Evolutionary conservation across 305 asterid genomes (phyloP).

Genomic region (Fraxinus baroniana): DNA sequence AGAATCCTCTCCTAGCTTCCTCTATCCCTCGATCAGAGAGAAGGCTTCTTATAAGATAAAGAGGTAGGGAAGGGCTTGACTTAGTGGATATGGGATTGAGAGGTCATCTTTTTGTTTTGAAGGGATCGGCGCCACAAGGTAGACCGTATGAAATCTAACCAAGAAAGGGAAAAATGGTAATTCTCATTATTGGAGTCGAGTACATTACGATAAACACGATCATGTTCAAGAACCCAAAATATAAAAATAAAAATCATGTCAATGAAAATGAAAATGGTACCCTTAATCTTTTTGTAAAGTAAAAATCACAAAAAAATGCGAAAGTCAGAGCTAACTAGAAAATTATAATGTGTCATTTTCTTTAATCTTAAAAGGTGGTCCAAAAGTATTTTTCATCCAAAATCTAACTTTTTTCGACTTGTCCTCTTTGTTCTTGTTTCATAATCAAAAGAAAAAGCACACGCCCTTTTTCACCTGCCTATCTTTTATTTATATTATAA

Average conservation of each 20-base stretch:
- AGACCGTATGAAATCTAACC: too few species aligned
- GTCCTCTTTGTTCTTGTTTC: not conserved
- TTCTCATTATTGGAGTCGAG: not conserved
- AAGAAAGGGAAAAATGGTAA: too few species aligned
- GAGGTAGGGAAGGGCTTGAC: not conserved
- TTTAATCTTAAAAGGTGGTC: not conserved
- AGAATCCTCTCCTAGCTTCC: not conserved
- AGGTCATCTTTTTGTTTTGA: not conserved
- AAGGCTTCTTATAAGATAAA: not conserved
- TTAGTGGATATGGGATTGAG: not conserved
- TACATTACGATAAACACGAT: not conserved
- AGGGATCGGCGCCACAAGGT: too few species aligned
- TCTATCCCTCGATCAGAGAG: not conserved
- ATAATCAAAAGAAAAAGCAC: not conserved
- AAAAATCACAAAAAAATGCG: not conserved
- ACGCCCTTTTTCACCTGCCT: not conserved
- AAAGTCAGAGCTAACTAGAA: not conserved
- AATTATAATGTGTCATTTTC: not conserved
- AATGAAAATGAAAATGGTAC: not conserved
- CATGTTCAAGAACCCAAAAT: not conserved
- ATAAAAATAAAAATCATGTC: not conserved
- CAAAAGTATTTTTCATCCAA: not conserved
- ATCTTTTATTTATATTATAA: not conserved
- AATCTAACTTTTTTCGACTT: not conserved
- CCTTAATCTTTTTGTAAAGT: not conserved